Evolutionary conservation across 768 basidiomycete species (phyloP).

Genomic region (Collybia sp.): DNA sequence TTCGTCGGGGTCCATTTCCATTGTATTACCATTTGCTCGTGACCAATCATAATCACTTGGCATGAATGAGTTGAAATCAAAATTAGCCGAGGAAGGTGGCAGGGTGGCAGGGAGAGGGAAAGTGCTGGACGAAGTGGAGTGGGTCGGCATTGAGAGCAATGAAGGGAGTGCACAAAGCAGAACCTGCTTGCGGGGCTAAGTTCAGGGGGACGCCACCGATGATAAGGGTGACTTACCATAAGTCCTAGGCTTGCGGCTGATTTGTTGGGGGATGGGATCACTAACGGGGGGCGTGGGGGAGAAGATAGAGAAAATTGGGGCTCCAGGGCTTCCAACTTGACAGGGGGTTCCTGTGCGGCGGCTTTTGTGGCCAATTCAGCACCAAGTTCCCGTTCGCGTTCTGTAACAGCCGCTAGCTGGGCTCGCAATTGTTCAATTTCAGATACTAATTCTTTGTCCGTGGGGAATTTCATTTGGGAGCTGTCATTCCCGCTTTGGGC

Average conservation of each 20-base stretch:
- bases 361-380: slow-evolving; percentile 49
- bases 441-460: slow-evolving; percentile 40
- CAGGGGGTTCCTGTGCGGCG: slow-evolving; percentile 22
- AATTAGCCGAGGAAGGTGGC: slow-evolving; percentile 37
- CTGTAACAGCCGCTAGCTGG: slow-evolving; percentile 58
- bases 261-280: slow-evolving; percentile 44
- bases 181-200: slow-evolving; percentile 43
- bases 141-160: slow-evolving; percentile 63
- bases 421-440: slow-evolving; percentile 65
- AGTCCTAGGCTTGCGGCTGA: slow-evolving; percentile 64
- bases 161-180: slow-evolving; percentile 75
- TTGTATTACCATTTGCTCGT: slow-evolving; percentile 30
- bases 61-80: slow-evolving; percentile 43
- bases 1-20: slow-evolving; percentile 45
- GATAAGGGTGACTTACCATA: slow-evolving; percentile 48
- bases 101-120: slow-evolving; percentile 51
- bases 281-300: slow-evolving; percentile 29
- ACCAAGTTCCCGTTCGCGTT: slow-evolving; percentile 64
- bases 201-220: slow-evolving; percentile 5
- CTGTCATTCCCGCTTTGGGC: slow-evolving; percentile 37
- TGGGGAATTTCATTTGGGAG: slow-evolving; percentile 14
- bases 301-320: slow-evolving; percentile 41
- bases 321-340: slow-evolving; percentile 62
- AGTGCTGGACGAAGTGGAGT: slow-evolving; percentile 47
- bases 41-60: slow-evolving; percentile 56